Evolutionary conservation across 768 basidiomycete species (phyloP).

Genomic region (Suillus weaverae): DNA sequence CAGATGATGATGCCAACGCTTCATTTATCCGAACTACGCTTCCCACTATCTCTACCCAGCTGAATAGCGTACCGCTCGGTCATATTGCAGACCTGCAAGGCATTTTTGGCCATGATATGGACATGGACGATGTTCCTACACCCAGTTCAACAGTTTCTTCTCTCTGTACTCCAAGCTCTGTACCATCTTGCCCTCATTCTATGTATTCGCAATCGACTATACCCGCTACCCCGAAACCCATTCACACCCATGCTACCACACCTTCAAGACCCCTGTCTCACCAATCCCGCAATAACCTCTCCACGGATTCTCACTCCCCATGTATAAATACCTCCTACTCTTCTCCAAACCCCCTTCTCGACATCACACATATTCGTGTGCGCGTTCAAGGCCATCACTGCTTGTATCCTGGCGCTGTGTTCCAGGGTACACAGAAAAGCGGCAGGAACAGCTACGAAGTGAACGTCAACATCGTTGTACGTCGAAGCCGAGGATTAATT

Average conservation of each 20-base stretch:
- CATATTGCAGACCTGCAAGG: slow-evolving; percentile 20
- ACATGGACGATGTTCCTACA: slow-evolving; percentile 27
- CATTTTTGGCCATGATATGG: slow-evolving; percentile 38
- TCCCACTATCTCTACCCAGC: slow-evolving; percentile 5
- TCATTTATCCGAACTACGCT: slow-evolving; percentile 24
- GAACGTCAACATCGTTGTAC: slow-evolving; percentile 85
- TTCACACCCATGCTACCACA: slow-evolving; percentile 15
- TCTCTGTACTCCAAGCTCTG: neutral
- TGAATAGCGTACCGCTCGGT: slow-evolving; percentile 17
- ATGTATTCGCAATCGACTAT: slow-evolving; percentile 1
- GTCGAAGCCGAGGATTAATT: slow-evolving; percentile 33
- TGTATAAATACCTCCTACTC: slow-evolving; percentile 23
- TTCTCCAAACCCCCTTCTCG: slow-evolving; percentile 56
- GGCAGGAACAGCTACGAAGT: slow-evolving; percentile 95
- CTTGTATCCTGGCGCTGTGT: slow-evolving; percentile 85
- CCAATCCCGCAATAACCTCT: neutral
- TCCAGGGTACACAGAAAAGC: slow-evolving; percentile 90
- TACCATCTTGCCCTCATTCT: neutral
- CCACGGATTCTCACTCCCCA: slow-evolving; percentile 6
- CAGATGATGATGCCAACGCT: slow-evolving; percentile 31
- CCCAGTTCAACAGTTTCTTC: slow-evolving; percentile 1
- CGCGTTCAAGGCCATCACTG: slow-evolving; percentile 73
- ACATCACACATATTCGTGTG: slow-evolving; percentile 77
- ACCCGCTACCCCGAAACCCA: slow-evolving; percentile 11
- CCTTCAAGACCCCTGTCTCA: slow-evolving; percentile 4